A percentile compares a stretch with the other conserved stretches of the same genome.
phyloP scores from a whole-genome alignment of 202 grass and related monocot genomes.

The Alloteropsis angusta region DNA sequence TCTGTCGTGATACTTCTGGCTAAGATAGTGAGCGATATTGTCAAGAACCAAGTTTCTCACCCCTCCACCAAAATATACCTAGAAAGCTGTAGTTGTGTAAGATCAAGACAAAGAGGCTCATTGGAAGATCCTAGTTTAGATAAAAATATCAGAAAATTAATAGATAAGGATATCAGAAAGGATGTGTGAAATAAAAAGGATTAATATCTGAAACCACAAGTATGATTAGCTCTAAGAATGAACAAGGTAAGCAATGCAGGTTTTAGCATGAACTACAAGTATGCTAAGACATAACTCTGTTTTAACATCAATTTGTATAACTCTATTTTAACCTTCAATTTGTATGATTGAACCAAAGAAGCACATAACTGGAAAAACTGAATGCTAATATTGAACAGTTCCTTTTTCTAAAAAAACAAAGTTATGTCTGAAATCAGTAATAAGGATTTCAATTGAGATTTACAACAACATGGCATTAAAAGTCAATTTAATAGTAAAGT shows the following conservation, averaged over 20 bases:
- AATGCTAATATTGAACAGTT: not conserved
- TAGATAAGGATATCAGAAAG: not conserved
- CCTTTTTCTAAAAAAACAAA: no score
- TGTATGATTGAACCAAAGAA: not conserved
- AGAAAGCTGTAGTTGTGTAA: slow-evolving; percentile 55
- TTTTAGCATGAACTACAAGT: no score
- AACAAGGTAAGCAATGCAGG: no score
- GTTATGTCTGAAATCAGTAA: not conserved
- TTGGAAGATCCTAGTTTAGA: not conserved
- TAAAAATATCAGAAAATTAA: not conserved
- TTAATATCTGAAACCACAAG: not conserved
- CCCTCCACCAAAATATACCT: slow-evolving; percentile 74
- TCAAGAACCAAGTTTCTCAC: slow-evolving; percentile 73
- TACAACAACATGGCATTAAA: not conserved
- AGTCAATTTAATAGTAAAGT: not conserved
- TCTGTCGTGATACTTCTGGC: slow-evolving; percentile 79
- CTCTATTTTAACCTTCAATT: not conserved
- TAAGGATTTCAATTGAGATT: not conserved
- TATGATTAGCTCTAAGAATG: not conserved
- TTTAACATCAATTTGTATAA: no score
- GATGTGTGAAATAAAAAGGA: not conserved
- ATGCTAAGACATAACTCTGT: no score
- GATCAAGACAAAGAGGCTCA: not conserved
- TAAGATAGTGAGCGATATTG: slow-evolving; percentile 63
- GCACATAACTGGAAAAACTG: not conserved